A percentile compares a stretch with the other conserved stretches of the same genome.
phyloP scores from a whole-genome alignment of 192 early-diverging fungal species.

The Gamsiella multidivaricata region DNA sequence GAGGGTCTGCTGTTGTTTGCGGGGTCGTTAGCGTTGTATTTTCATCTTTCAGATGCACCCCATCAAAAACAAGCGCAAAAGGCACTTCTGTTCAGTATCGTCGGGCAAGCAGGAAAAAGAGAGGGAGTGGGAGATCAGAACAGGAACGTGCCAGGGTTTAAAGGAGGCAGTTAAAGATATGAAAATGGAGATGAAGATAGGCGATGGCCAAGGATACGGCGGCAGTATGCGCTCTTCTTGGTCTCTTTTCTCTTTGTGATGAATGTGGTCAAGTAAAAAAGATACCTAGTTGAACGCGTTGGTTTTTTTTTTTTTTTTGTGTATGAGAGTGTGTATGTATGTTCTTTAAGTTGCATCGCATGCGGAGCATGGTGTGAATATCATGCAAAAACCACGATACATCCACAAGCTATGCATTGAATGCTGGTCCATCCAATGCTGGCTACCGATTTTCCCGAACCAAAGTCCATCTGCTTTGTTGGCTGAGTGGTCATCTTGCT shows the following conservation, averaged over 20 bases:
- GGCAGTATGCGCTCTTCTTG: background rate
- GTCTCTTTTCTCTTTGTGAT: conserved; percentile 1
- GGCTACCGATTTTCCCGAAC: conserved; percentile 8
- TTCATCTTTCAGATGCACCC: too few species aligned
- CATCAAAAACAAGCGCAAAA: background rate
- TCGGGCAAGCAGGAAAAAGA: too few species aligned
- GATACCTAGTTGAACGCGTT: background rate
- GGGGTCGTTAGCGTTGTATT: too few species aligned
- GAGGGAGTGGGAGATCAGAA: background rate
- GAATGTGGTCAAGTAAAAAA: conserved; percentile 15
- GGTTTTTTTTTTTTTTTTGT: conserved; percentile 6
- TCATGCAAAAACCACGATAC: conserved; percentile 40
- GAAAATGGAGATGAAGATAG: conserved; percentile 6
- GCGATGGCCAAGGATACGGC: background rate
- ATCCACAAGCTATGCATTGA: conserved; percentile 9
- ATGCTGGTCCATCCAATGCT: background rate
- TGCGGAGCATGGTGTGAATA: conserved; percentile 26
- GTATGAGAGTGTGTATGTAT: too few species aligned
- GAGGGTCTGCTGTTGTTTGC: too few species aligned
- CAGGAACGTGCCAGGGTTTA: background rate
- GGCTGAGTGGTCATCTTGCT: background rate
- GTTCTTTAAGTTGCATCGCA: background rate
- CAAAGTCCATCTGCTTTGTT: background rate
- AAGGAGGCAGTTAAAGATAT: background rate
- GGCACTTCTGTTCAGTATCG: too few species aligned